These are phyloP conservation scores for Kregervanrija pseudodelftensis DNA, from an alignment of 805 yeast species.

Conservation along the genomic window DNA sequence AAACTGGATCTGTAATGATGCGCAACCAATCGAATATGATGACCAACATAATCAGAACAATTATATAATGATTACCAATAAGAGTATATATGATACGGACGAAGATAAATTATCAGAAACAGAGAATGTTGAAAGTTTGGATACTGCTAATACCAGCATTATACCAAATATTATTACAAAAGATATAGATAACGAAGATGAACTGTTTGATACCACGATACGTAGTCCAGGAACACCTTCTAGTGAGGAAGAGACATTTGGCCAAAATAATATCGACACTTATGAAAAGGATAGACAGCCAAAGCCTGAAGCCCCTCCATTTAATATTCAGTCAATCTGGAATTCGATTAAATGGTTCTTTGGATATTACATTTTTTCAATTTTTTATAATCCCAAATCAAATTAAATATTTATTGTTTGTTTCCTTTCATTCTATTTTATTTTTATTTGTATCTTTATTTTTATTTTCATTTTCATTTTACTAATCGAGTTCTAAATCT, in stretches of 20 bases:
- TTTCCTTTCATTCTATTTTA: not conserved
- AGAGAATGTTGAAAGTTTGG: not conserved
- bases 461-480: not conserved
- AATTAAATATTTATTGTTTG: not conserved
- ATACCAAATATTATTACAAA: too few relatives aligned
- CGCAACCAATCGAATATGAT: constrained; percentile 18
- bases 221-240: constrained; percentile 4
- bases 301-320: not conserved
- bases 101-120: not conserved
- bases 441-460: not conserved
- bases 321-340: constrained; percentile 5
- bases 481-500: not conserved
- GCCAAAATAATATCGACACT: not conserved
- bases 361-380: constrained; percentile 11
- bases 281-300: not conserved
- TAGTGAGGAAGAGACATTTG: constrained; percentile 3
- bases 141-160: not conserved
- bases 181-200: constrained; percentile 1
- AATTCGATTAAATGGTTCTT: constrained; percentile 14
- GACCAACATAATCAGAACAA: constrained; percentile 23
- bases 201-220: not conserved
- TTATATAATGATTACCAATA: not conserved
- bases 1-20: constrained; percentile 22
- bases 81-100: not conserved
- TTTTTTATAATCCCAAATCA: constrained; percentile 9